A percentile compares a stretch with the other conserved stretches of the same genome.
These are phyloP conservation scores for Ascochyta lentis DNA, from an alignment of 2,329 filamentous ascomycete genomes.

Conservation along the genomic window DNA sequence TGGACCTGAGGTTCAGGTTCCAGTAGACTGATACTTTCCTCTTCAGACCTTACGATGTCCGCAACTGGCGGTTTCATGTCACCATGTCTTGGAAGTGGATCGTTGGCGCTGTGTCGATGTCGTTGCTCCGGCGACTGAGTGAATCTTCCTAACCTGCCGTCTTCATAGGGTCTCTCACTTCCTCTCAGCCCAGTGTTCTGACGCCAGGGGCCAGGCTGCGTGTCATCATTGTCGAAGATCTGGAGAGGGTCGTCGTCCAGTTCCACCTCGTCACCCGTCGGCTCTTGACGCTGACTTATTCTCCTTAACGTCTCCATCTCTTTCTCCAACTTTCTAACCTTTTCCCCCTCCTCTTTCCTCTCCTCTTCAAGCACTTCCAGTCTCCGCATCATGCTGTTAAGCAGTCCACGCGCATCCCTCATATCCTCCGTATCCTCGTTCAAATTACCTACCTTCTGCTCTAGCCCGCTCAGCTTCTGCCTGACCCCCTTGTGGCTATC, in stretches of 20 bases:
- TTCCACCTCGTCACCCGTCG: background rate
- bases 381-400: conserved; percentile 11
- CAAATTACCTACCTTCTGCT: conserved; percentile 8
- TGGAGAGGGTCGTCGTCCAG: conserved; percentile 1
- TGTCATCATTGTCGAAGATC: conserved; percentile 8
- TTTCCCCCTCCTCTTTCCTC: conserved; percentile 13
- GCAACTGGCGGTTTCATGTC: background rate
- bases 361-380: conserved; percentile 23
- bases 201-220: background rate
- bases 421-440: conserved; percentile 19
- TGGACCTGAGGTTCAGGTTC: background rate
- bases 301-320: conserved; percentile 14
- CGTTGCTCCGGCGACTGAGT: background rate
- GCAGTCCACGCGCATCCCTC: conserved; percentile 7
- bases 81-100: background rate
- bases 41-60: conserved; percentile 1
- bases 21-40: conserved; percentile 5
- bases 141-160: background rate
- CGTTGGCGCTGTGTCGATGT: background rate
- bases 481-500: conserved; percentile 26
- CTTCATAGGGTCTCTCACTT: background rate
- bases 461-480: conserved; percentile 27
- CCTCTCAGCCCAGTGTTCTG: background rate
- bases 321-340: conserved; percentile 17
- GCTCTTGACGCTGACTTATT: background rate